Base-by-base conservation (phyloP, 371 early-diverging fungal species). In the Aphelidium insulamus region DNA sequence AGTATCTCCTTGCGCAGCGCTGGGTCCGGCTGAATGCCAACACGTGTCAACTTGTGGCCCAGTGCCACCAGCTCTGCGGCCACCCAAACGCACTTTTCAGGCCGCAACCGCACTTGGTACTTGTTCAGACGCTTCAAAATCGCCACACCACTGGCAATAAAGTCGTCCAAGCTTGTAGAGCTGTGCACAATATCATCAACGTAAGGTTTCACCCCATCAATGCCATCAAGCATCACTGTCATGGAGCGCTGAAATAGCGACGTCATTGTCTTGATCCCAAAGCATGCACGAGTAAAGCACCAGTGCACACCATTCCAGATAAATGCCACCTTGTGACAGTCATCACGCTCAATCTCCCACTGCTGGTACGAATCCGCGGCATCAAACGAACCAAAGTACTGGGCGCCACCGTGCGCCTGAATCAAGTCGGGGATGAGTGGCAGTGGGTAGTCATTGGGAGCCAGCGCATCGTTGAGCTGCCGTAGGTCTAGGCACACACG, bases 351-450 rank as follows among this genome's bases (percentile, higher is more conserved):
- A 5, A 35, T 16, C 10, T 17, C 15, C 5, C 25, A 26, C 16
- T 21, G 20, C 5, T 26, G 26, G 35, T 28, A 35, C 4, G 35
- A 26, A 10, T 26, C 25, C 28, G 25, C 27, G 8, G 27, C 21
- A 19, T 35, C 35, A 4, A 35, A 20, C 2, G 35, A 26, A 10
- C 20, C n/a, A 17, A 35, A 35, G n/a, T n/a, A n/a, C n/a, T n/a
- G n/a, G n/a, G n/a, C n/a, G n/a, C n/a, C n/a, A n/a, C n/a, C n/a
- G n/a, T n/a, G n/a, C n/a, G n/a, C n/a, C n/a, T n/a, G n/a, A 14
- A 7, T 7, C 3, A 35, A 26, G 19, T 35, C 35, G 3, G 17
- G 3, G 6, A 35, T 35, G 7, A 25, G 9, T 4, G 37, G 37
- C 11, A 37, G 10, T 4, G 37, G 37, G 28, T 14, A 18, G 15